These are phyloP conservation scores for Zymoseptoria pseudotritici DNA, from an alignment of 2,329 filamentous ascomycete genomes.

Conservation along the genomic window DNA sequence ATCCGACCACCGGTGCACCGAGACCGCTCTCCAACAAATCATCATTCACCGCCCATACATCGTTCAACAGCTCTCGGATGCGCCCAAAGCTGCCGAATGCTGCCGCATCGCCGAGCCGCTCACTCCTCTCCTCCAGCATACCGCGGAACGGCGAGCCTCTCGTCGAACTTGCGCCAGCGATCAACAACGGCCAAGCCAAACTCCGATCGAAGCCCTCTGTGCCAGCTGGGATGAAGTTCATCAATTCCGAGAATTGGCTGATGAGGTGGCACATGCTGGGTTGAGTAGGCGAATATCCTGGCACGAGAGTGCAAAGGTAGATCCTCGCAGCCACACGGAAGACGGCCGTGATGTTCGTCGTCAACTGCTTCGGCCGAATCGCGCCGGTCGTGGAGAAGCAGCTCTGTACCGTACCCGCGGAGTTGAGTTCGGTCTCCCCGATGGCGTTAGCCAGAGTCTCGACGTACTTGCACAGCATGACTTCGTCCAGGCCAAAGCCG, in stretches of 20 bases:
- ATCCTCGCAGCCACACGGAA: constrained; percentile 91
- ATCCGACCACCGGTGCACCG: constrained; percentile 66
- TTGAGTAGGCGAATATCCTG: constrained; percentile 72
- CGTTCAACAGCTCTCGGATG: constrained; percentile 67
- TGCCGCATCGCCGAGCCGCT: constrained; percentile 67
- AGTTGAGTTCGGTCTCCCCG: constrained; percentile 62
- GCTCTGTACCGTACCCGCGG: constrained; percentile 38
- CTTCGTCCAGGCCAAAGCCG: constrained; percentile 71
- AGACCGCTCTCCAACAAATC: constrained; percentile 44
- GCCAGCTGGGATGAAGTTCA: constrained; percentile 77
- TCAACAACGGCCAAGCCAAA: constrained; percentile 86
- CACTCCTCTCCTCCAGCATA: constrained; percentile 69
- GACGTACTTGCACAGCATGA: constrained; percentile 82
- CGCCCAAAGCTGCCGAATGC: constrained; percentile 80
- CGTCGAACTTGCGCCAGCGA: constrained; percentile 72
- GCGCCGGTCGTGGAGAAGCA: constrained; percentile 58
- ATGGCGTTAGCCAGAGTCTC: constrained; percentile 82
- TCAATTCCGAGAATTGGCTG: constrained; percentile 65
- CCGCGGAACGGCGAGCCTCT: constrained; percentile 66
- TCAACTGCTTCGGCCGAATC: constrained; percentile 74
- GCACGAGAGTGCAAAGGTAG: constrained; percentile 92
- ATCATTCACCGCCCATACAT: constrained; percentile 74
- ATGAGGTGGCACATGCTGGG: constrained; percentile 69
- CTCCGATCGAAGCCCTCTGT: constrained; percentile 79
- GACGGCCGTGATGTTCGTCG: constrained; percentile 78